phyloP scores from a whole-genome alignment of 208 protist species.

The Crithidia brevicula region DNA sequence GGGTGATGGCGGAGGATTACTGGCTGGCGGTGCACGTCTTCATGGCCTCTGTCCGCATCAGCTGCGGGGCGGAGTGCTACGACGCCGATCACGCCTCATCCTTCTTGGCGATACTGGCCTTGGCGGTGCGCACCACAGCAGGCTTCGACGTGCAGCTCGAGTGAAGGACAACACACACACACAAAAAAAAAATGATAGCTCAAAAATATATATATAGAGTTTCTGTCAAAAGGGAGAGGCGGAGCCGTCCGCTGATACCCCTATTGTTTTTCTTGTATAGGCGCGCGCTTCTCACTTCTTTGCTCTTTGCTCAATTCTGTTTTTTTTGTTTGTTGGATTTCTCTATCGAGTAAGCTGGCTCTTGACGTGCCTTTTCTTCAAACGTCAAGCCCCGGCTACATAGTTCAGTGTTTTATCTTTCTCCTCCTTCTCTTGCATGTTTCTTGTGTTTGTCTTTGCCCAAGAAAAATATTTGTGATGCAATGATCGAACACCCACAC shows the following conservation, averaged over 20 bases:
- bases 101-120: constrained; percentile 68
- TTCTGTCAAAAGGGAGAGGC: too few relatives aligned
- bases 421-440: too few relatives aligned
- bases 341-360: too few relatives aligned
- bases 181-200: constrained; percentile 7
- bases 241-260: too few relatives aligned
- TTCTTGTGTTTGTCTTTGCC: too few relatives aligned
- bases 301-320: neutral
- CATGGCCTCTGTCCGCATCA: constrained; percentile 62
- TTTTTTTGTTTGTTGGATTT: constrained; percentile 11
- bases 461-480: too few relatives aligned
- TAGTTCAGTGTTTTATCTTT: too few relatives aligned
- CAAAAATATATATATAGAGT: too few relatives aligned
- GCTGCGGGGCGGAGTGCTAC: constrained; percentile 57
- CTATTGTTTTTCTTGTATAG: too few relatives aligned
- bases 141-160: constrained; percentile 10
- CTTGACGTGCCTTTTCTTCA: too few relatives aligned
- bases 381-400: too few relatives aligned
- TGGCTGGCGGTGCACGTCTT: constrained; percentile 74
- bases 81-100: constrained; percentile 61
- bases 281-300: neutral
- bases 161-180: neutral
- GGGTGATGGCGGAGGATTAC: constrained; percentile 78
- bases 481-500: too few relatives aligned
- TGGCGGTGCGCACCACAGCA: constrained; percentile 60